Conservation (phyloP, 1,284 basidiomycete species). For the Boletus sp. region DNA sequence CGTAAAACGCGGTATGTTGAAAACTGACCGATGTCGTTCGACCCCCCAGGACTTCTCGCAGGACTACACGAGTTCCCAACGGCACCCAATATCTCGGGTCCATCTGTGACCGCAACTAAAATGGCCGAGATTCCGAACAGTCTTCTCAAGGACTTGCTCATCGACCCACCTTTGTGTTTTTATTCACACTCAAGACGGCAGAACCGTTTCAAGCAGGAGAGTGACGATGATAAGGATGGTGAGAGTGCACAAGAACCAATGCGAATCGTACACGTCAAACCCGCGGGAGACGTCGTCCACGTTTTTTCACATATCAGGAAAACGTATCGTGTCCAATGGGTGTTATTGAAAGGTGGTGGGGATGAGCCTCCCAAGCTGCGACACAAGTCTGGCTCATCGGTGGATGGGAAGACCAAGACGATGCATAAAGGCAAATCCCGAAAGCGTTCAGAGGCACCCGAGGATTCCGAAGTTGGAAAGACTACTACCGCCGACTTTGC, state of each 20-base stretch:
- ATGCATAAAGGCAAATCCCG: constrained; percentile 11
- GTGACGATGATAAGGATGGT: background rate
- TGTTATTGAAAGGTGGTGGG: constrained; percentile 55
- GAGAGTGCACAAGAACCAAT: constrained; percentile 17
- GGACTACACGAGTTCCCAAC: constrained; percentile 86
- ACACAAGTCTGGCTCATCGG: background rate
- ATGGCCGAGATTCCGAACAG: constrained; percentile 39
- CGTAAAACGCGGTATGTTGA: background rate
- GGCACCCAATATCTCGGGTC: constrained; percentile 44
- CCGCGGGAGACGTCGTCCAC: constrained; percentile 71
- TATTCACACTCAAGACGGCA: constrained; percentile 9
- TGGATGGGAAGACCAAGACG: constrained; percentile 4
- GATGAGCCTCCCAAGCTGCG: constrained; percentile 37
- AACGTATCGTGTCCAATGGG: constrained; percentile 81
- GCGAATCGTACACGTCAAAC: constrained; percentile 46
- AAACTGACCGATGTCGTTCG: constrained; percentile 5
- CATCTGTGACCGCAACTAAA: constrained; percentile 35
- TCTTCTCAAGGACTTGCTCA: constrained; percentile 46
- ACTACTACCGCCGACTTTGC: constrained; percentile 12
- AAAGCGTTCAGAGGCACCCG: constrained; percentile 9
- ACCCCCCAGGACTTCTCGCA: constrained; percentile 73
- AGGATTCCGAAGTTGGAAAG: constrained; percentile 15
- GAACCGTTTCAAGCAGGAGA: background rate
- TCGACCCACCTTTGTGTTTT: constrained; percentile 19
- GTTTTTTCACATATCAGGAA: constrained; percentile 91